Percentiles rank a stretch among this genome's conserved stretches.
Evolutionary conservation across 345 rosid genomes (phyloP).

Genomic region (Eucalyptus cladocalyx): DNA sequence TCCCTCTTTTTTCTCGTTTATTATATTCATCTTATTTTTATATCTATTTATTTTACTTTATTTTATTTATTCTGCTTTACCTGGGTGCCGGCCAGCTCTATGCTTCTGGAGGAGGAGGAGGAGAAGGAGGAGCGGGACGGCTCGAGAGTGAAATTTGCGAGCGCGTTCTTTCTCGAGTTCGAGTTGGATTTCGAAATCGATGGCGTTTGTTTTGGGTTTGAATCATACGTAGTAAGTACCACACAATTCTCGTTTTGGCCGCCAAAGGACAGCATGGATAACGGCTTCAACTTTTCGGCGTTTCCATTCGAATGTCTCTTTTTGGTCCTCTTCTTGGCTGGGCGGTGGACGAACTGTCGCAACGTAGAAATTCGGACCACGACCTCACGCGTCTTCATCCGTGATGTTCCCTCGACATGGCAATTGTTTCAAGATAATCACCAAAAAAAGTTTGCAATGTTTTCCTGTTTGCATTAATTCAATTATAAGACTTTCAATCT

Average conservation of each 20-base stretch:
- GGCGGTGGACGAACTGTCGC: not conserved
- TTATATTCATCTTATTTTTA: too few relatives aligned
- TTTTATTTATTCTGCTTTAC: not conserved
- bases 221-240: not conserved
- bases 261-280: not conserved
- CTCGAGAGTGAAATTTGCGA: not conserved
- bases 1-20: not conserved
- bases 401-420: not conserved
- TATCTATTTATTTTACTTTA: too few relatives aligned
- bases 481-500: rapidly evolving
- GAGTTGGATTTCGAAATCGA: not conserved
- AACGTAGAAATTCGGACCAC: not conserved
- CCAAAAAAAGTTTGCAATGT: too few relatives aligned
- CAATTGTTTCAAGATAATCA: too few relatives aligned
- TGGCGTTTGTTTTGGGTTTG: not conserved
- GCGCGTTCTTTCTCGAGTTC: not conserved
- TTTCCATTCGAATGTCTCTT: not conserved
- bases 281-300: not conserved
- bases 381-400: not conserved
- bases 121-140: not conserved
- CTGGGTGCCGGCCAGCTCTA: not conserved
- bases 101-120: not conserved
- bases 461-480: too few relatives aligned
- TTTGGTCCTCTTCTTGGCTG: not conserved
- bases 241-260: not conserved